Evolutionary conservation across 2,329 filamentous ascomycete genomes (phyloP), one percentile per base, ranked within the genome.

Genomic region (Aspergillus floridensis): DNA sequence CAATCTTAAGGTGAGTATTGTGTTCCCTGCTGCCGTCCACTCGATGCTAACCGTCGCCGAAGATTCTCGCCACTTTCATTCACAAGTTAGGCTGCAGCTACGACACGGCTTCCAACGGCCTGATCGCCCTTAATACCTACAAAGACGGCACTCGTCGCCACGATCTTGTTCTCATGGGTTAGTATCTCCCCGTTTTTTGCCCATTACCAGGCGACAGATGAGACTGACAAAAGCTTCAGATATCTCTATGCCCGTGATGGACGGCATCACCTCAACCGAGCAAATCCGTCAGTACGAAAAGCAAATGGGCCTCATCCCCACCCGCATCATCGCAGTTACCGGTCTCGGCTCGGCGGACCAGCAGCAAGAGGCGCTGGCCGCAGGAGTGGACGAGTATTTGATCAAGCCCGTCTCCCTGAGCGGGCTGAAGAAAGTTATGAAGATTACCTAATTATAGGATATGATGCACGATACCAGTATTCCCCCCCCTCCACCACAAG

Each of bases 211-310:
- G 32, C 26, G 26, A 29, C 26, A 29, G 26, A 2, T 29, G 26
- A 8, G 7, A 29, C 10, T 51, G 29, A 53, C 49, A 26, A 11
- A 32, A 12, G 2, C 54, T 19, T 21, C n/a, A 77, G 76, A 79
- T 48, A 72, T 79, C 22, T 73, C 70, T 8, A 79, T 79, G 76
- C 76, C 76, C 0, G 66, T 77, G 6, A 73, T 78, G 72, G 72
- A 79, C 57, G 77, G 77, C 3, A 72, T 79, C 26, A 70, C 74
- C 19, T 74, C 76, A 2, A 78, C 77, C 4, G 69, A 69, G 8
- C 68, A 70, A 16, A 79, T 79, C 49, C 72, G 77, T 16, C 59
- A 65, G n/a, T 63, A 67, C 19, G 73, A 75, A 53, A 65, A 67
- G 16, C 61, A 66, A 11, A 65, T 66, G 6, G 53, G 63, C 2